Base-by-base conservation (phyloP, 768 basidiomycete species). In the Boletus coccyginus region DNA sequence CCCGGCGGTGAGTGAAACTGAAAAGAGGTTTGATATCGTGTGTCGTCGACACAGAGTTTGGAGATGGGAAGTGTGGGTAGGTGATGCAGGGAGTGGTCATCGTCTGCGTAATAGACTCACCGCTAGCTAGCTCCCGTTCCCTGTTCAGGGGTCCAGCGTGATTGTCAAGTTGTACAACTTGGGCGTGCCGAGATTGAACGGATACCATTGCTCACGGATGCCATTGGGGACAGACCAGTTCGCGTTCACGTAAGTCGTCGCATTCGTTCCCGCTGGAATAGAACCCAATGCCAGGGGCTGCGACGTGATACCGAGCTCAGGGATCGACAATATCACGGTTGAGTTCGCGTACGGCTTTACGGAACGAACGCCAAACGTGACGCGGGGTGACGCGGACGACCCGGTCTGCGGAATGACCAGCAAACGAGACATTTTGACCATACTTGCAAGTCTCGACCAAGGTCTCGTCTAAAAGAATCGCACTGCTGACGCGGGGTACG, bases 361-460 rank as follows among this genome's bases (percentile, higher is more conserved):
- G 5, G 82, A 80, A 35, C 78, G 80, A 24, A 83, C 46, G 14
- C 71, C 78, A 10, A 84, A 67, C 7, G 80, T 80, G 39, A 84
- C 76, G 50, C 83, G 21, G 21, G 27, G 27, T 84, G 49, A 83
- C 21, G 21, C 21, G 21, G 21, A 21, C 76, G 17, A 81, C 64
- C 82, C 82, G 84, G 53, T 82, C 77, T 3, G 79, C 82, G 1
- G 66, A 70, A 61, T 83, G 74, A 58, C 78, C 69, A 0, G 75
- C 62, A 3, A 74, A 69, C 8, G 79, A 74, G 45, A 77, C 75
- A 21, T 77, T 57, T 74, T 79, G 78, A 3, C 81, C 81, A 35
- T 75, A 62, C 65, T 83, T 83, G 65, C 77, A 79, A 52, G 85
- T 81, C 58, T 84, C 82, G 59, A 83, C 65, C 3, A 80, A 80